These are phyloP conservation scores for Saccharomycopsis selenospora DNA, from an alignment of 805 yeast genomes.

Conservation along the genomic window DNA sequence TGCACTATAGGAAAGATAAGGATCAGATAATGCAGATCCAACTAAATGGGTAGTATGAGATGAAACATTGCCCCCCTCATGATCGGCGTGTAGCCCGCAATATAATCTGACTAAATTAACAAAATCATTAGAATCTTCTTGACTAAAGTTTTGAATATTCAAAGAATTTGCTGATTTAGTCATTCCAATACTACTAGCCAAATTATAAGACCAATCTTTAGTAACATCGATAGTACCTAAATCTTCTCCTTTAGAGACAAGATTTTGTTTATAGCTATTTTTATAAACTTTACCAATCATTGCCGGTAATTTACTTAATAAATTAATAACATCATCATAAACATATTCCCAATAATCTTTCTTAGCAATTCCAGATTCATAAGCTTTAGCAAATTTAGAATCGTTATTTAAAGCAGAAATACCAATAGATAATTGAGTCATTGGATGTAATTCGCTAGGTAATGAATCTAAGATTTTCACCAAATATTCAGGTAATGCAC, in stretches of 20 bases:
- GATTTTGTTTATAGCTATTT: conserved; percentile 35
- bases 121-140: conserved; percentile 46
- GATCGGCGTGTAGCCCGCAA: conserved; percentile 71
- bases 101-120: conserved; percentile 65
- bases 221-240: conserved; percentile 45
- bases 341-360: conserved; percentile 68
- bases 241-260: conserved; percentile 43
- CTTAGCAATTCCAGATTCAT: conserved; percentile 63
- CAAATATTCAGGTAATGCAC: conserved; percentile 58
- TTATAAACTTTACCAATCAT: conserved; percentile 71
- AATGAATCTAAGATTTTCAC: conserved; percentile 52
- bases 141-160: conserved; percentile 27
- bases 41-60: conserved; percentile 79
- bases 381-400: conserved; percentile 64
- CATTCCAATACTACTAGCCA: conserved; percentile 58
- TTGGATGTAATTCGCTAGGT: conserved; percentile 69
- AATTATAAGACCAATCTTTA: conserved; percentile 68
- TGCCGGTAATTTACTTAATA: conserved; percentile 68
- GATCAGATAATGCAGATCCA: conserved; percentile 74
- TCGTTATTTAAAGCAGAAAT: conserved; percentile 66
- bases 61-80: conserved; percentile 80
- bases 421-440: conserved; percentile 77
- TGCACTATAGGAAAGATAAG: conserved; percentile 67
- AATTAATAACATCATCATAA: conserved; percentile 61
- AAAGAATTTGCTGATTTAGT: conserved; percentile 29